Evolutionary conservation across 306 rosid species (phyloP), one percentile per base, ranked within the genome.

Genomic region (Luffa acutangula): DNA sequence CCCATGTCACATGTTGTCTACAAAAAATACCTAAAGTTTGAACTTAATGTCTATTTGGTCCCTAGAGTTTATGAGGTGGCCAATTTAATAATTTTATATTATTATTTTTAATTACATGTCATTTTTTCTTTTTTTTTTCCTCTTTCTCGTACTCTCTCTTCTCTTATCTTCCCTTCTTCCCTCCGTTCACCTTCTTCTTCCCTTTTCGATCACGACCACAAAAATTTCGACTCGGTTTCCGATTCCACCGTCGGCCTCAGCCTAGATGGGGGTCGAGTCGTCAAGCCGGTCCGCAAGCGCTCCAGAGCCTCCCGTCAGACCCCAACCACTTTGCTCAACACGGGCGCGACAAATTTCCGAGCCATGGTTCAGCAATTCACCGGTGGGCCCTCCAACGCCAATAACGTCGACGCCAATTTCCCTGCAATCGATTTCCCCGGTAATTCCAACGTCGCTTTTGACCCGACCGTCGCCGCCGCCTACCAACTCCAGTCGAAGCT

Each of bases 341-440:
- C 98, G 0, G 98, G 91, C 87, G 84, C 98, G 12, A 21, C 97
- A 0, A 93, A 93, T 59, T 93, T 93, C 75, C 88, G 98, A 3
- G 97, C 98, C 83, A 91, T 93, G 98, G 98, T 93, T 59, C 98
- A 93, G 46, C 97, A 91, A 54, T 93, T 93, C 97, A 93, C 98
- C 4, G 98, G 98, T 0, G 92, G 96, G 1, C 92, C 96, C 5
- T 31, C 59, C 31, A 7, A 34, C 43, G 17, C 71, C 6, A 64
- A 82, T 0, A 81, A 83, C 43, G 72, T 66, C n/a, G n/a, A n/a
- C 45, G 42, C 85, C 0, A 84, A 57, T 45, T 75, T 91, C 34
- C 78, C 86, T 43, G 78, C 86, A 1, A 88, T 93, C 7, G 96
- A 88, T 4, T 81, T 85, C 20, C 11, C 70, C 20, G 90, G 83